Conservation (phyloP, 2,329 filamentous ascomycete genomes). For the Aureobasidium sp. region DNA sequence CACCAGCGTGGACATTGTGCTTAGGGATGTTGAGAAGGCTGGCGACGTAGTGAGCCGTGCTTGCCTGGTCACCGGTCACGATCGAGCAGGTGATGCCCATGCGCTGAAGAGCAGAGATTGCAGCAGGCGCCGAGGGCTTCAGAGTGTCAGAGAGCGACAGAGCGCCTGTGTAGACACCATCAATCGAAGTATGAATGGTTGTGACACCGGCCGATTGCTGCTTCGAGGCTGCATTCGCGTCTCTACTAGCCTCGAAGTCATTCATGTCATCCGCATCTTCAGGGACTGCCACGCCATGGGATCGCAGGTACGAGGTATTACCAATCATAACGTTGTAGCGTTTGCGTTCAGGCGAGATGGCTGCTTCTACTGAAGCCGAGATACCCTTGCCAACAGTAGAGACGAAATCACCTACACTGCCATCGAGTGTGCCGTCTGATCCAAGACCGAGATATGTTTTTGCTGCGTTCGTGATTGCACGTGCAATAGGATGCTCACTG, state of each 20-base stretch:
- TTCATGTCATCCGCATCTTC: slow-evolving; percentile 47
- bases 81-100: slow-evolving; percentile 86
- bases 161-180: slow-evolving; percentile 71
- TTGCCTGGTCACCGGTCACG: slow-evolving; percentile 84
- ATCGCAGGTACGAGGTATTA: slow-evolving; percentile 68
- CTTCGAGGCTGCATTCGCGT: slow-evolving; percentile 21
- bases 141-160: slow-evolving; percentile 83
- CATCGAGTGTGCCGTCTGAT: slow-evolving; percentile 67
- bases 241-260: slow-evolving; percentile 8
- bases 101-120: slow-evolving; percentile 71
- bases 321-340: slow-evolving; percentile 78
- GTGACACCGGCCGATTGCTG: slow-evolving; percentile 61
- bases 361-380: slow-evolving; percentile 71
- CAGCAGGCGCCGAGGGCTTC: slow-evolving; percentile 76
- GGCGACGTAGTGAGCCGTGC: slow-evolving; percentile 79
- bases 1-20: slow-evolving; percentile 74
- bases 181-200: slow-evolving; percentile 84
- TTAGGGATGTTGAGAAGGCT: slow-evolving; percentile 70
- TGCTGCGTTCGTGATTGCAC: slow-evolving; percentile 69
- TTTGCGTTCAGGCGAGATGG: slow-evolving; percentile 56
- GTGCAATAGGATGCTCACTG: slow-evolving; percentile 93
- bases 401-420: slow-evolving; percentile 77
- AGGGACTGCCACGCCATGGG: slow-evolving; percentile 61
- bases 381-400: slow-evolving; percentile 80
- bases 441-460: slow-evolving; percentile 68